phyloP scores from a whole-genome alignment of 164 flowering plant species.

The Vitis rotundifolia region DNA sequence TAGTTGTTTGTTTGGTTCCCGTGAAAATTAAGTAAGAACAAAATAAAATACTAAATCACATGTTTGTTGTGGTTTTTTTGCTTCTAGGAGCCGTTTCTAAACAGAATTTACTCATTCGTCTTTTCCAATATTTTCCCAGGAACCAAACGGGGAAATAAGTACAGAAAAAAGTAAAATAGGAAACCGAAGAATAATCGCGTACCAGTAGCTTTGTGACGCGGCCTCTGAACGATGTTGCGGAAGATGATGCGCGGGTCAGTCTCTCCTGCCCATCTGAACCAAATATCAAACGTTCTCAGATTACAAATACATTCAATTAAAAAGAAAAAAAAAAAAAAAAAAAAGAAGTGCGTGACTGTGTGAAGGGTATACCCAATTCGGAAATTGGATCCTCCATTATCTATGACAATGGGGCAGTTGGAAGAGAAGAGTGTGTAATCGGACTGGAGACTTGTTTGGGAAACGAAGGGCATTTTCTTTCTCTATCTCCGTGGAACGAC shows the following conservation, averaged over 20 bases:
- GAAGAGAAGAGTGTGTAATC: conserved; percentile 62
- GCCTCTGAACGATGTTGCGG: conserved; percentile 79
- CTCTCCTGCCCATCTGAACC: conserved; percentile 77
- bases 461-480: conserved; percentile 54
- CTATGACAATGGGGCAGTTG: conserved; percentile 64
- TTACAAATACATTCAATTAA: not conserved
- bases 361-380: conserved; percentile 57
- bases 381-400: conserved; percentile 77
- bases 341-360: not conserved
- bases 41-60: no score
- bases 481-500: not conserved
- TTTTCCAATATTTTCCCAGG: not conserved
- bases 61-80: no score
- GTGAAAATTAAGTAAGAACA: no score
- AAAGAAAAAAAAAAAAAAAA: not conserved
- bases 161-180: not conserved
- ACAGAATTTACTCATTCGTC: no score
- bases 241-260: conserved; percentile 61
- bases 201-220: conserved; percentile 80
- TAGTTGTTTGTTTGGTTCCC: no score
- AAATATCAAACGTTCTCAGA: no score
- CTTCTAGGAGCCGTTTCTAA: no score
- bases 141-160: not conserved
- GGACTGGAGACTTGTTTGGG: conserved; percentile 44
- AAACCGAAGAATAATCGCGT: not conserved